Evolutionary conservation across 805 yeast genomes (phyloP), one percentile per base, ranked within the genome.

Genomic region (Starmerella scarabaei): DNA sequence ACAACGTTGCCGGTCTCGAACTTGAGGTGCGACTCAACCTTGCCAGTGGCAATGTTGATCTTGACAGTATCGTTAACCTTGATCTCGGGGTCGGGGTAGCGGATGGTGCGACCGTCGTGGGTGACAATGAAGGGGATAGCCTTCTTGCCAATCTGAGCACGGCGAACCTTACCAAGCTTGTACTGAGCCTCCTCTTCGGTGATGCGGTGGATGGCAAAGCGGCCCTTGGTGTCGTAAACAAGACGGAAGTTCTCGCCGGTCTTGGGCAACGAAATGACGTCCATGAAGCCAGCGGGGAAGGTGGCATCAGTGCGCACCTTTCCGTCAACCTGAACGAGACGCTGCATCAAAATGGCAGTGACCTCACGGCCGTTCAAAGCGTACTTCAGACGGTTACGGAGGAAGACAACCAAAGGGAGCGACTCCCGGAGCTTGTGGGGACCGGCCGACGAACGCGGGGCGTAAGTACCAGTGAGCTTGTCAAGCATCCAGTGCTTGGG

Each of bases 401-500:
- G 73, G 75, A 88, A 88, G 58, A 86, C 88, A 64, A 88, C 76
- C 71, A 86, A 79, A 66, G 97, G 97, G 65, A 86, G 80, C 51
- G 94, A 86, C 75, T 86, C 97, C 71, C 96, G 80, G 67, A 86
- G 77, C 73, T 88, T 91, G 77, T 88, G 98, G 68, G 98, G 98
- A 76, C 98, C 98, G 60, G 94, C 80, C 53, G 96, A 85, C 66
- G 97, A 94, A 75, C 97, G 85, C 75, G 98, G 98, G 54, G 98
- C 98, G 69, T 91, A 91, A 65, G 83, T 75, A 68, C 99, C 99
- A 66, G 96, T 82, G 74, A 91, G 77, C 75, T 91, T 91, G 93
- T 93, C 98, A 76, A 91, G 83, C 93, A 91, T 82, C 98, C 98
- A 91, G 80, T 91, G 98, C 76, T 86, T 80, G 77, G 99, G 99